Evolutionary conservation across 2,329 filamentous ascomycete species (phyloP).

Genomic region (Apiospora saccharicola): DNA sequence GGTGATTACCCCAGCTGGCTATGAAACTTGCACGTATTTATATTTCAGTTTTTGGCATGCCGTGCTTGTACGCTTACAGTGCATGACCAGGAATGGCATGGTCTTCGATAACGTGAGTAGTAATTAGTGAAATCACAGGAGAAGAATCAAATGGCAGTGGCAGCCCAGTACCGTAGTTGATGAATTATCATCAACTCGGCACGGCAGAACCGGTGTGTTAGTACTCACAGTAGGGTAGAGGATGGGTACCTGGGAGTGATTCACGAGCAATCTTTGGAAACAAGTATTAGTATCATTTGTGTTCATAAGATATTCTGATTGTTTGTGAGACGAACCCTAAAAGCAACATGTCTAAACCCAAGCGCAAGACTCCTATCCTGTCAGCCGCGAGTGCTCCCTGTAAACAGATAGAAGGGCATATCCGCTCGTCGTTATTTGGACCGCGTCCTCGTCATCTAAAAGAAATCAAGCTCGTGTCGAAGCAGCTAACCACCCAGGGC

Average conservation of each 20-base stretch:
- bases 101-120: neutral
- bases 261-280: conserved; percentile 30
- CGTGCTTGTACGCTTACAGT: neutral
- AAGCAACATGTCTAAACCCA: conserved; percentile 9
- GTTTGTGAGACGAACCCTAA: conserved; percentile 48
- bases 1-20: neutral
- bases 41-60: neutral
- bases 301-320: conserved; percentile 34
- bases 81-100: neutral
- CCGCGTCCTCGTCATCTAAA: neutral
- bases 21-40: neutral
- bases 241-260: conserved; percentile 10
- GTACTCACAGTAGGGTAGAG: neutral
- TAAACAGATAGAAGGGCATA: neutral
- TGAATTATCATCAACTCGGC: neutral
- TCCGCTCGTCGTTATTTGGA: conserved; percentile 4
- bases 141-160: neutral
- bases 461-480: neutral
- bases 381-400: neutral
- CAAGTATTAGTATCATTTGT: conserved; percentile 41
- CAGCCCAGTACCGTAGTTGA: neutral
- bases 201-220: neutral
- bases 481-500: neutral
- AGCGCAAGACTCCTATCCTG: neutral
- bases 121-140: neutral